Conservation (phyloP, 140 eudicot genomes). For the Anethum foeniculum region DNA sequence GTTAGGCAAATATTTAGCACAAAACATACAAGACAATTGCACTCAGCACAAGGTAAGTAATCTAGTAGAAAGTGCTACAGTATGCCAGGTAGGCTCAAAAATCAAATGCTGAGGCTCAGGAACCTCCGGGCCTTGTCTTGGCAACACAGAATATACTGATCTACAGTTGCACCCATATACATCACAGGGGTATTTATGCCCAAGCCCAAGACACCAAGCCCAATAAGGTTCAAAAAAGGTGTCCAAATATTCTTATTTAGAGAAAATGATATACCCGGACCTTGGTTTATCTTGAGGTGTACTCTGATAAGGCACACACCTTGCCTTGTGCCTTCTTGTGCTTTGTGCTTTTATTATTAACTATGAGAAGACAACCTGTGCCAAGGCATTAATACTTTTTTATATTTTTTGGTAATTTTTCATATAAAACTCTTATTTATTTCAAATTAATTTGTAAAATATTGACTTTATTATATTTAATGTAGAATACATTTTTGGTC, state of each 20-base stretch:
- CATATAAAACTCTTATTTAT: neutral
- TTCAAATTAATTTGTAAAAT: neutral
- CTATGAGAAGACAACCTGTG: neutral
- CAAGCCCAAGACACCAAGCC: neutral
- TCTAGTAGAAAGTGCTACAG: neutral
- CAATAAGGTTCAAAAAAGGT: neutral
- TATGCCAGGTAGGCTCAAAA: neutral
- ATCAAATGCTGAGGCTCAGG: neutral
- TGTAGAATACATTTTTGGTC: neutral
- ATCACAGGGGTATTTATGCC: neutral
- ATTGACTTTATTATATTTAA: neutral
- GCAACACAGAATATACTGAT: neutral
- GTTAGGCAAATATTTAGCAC: neutral
- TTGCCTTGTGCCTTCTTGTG: neutral
- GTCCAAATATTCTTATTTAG: neutral
- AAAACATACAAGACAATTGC: neutral
- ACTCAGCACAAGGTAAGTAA: neutral
- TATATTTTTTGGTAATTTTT: neutral
- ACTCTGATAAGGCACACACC: neutral
- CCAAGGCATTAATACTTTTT: neutral
- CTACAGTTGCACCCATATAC: neutral
- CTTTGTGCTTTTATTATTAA: neutral
- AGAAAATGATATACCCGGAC: neutral
- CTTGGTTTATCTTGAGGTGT: neutral
- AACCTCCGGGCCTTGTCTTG: neutral